phyloP scores from a whole-genome alignment of 2,329 filamentous ascomycete genomes.

The Aspergillus brunneoviolaceus region DNA sequence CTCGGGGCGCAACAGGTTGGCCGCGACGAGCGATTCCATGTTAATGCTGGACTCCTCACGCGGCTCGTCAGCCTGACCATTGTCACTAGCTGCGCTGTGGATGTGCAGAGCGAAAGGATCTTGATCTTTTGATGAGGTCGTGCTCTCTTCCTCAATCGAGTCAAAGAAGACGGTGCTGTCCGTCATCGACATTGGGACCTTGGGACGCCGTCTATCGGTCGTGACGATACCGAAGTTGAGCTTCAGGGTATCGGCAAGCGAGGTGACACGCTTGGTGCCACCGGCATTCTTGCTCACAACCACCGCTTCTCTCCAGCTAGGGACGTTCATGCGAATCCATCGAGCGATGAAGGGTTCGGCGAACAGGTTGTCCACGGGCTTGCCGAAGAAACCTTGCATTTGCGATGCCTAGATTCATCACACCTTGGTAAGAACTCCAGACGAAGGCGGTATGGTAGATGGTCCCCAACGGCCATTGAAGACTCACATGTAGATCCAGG shows the following conservation, averaged over 20 bases:
- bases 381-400: slow-evolving; percentile 99
- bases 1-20: slow-evolving; percentile 35
- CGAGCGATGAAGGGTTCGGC: slow-evolving; percentile 92
- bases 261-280: slow-evolving; percentile 95
- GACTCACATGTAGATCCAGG: slow-evolving; percentile 79
- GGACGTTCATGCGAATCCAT: slow-evolving; percentile 89
- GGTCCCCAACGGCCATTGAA: slow-evolving; percentile 12
- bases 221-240: slow-evolving; percentile 93
- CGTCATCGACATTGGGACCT: slow-evolving; percentile 60
- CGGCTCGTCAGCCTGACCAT: slow-evolving; percentile 16
- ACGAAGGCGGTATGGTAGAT: slow-evolving; percentile 6
- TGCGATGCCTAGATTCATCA: slow-evolving; percentile 64
- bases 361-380: slow-evolving; percentile 94
- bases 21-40: slow-evolving; percentile 24
- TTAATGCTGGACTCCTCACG: slow-evolving; percentile 22
- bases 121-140: slow-evolving; percentile 26
- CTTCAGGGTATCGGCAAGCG: slow-evolving; percentile 90
- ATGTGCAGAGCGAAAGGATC: slow-evolving; percentile 30
- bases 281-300: slow-evolving; percentile 98
- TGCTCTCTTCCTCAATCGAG: slow-evolving; percentile 50
- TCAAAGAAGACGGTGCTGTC: slow-evolving; percentile 77
- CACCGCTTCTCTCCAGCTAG: slow-evolving; percentile 82
- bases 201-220: slow-evolving; percentile 56
- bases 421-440: slow-evolving; percentile 20
- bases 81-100: slow-evolving; percentile 20